Evolutionary conservation across 2,329 filamentous ascomycete species (phyloP), one percentile per base, ranked within the genome.

Genomic region (Colletotrichum orchidophilum): DNA sequence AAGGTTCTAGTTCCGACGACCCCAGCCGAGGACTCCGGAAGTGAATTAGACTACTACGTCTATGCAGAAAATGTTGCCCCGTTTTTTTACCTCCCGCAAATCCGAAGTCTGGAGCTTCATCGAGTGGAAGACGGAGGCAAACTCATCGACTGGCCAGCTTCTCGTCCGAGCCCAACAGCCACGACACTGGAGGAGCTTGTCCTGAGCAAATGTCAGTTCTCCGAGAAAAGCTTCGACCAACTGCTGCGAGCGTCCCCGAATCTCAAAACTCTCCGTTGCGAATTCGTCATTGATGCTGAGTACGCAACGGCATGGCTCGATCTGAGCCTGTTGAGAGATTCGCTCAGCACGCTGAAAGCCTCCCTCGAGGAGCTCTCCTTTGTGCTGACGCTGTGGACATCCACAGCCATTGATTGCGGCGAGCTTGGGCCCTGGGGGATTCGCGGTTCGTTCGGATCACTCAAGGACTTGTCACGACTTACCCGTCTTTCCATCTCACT

Each of bases 401-500:
- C 63, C 6, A 52, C 63, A 3, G 63, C 54, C 29, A 60, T 60
- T 15, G 63, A 66, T 29, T 66, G 63, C 29, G 42, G 54, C 54
- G 29, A 35, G 54, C 2, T 21, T 9, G 63, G 63, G 2, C 63
- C 54, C 15, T 66, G 63, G 63, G 63, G 63, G 7, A 39, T 60
- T 12, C 54, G n/a, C 9, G 42, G 53, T 18, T 33, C 63, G 13
- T 13, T 66, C 4, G 54, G 27, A 18, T 35, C 54, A 12, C 63
- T 66, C 39, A 58, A 21, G 31, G 54, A 29, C 6, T 66, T 66
- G 7, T 8, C n/a, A 4, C 29, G 27, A 8, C 27, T 66, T 5
- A 50, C 27, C n/a, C 63, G 42, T 1, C 39, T 66, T 0, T 7
- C 42, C 29, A 42, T 66, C 6, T 66, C 63, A 6, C 9, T 60